Conservation (phyloP, 73 alveolate genomes). For the Effrenium voratum region DNA sequence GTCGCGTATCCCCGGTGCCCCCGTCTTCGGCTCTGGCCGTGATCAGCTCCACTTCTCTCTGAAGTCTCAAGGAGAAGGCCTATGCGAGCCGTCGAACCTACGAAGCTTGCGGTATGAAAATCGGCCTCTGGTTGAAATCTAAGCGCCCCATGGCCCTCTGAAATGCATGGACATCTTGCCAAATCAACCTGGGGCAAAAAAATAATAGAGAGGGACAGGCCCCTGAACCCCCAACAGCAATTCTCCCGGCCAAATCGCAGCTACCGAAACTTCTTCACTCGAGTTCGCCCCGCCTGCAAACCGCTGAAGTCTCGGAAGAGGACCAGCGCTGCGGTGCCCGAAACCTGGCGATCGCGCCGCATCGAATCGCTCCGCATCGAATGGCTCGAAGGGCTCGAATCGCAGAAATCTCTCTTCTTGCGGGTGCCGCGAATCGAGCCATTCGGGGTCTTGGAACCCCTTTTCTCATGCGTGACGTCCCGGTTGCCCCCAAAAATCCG, state of each 20-base stretch:
- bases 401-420: too few relatives aligned
- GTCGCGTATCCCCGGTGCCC: too few relatives aligned
- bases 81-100: too few relatives aligned
- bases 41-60: conserved; percentile 87
- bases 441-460: too few relatives aligned
- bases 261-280: too few relatives aligned
- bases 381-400: too few relatives aligned
- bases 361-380: neutral
- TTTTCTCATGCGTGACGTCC: too few relatives aligned
- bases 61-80: conserved; percentile 77
- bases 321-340: conserved; percentile 86
- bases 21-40: conserved; percentile 22
- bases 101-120: too few relatives aligned
- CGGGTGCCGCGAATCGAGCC: too few relatives aligned
- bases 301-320: conserved; percentile 87
- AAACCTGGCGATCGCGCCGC: conserved; percentile 29
- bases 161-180: neutral
- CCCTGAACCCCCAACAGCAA: too few relatives aligned
- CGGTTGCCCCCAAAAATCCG: neutral
- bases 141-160: neutral
- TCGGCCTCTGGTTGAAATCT: neutral
- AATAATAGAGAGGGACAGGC: too few relatives aligned
- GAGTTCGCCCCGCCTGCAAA: conserved; percentile 24
- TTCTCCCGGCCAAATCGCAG: too few relatives aligned
- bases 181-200: neutral